Base-by-base conservation (phyloP, 2,329 filamentous ascomycete species). In the Aspergillus bombycis region DNA sequence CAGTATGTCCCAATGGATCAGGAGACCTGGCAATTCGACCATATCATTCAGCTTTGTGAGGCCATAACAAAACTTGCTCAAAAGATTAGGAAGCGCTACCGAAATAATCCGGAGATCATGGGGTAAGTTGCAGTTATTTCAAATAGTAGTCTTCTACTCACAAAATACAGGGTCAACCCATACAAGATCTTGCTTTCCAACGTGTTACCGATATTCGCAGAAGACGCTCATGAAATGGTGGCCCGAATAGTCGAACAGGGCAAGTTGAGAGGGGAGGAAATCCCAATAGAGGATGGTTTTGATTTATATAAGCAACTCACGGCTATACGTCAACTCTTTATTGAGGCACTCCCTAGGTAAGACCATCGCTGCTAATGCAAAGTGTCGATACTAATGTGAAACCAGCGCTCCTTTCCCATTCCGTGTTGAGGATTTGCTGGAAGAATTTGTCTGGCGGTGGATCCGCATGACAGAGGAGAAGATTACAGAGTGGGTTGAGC, bases 381-480 rank as follows among this genome's bases (percentile, higher is more conserved):
- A 57, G 9, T 50, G 21, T 2, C 23, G 45, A 46, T 58, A 45
- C 67, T 74, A 61, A 72, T 62, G 36, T 30, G 16, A 76, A 75
- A 30, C 10, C 82, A 88, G 64, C 38, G 60, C 63, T 43, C 86
- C 88, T 1, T 99, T 98, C 76, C 89, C 89, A 5, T 97, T 98
- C 76, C 89, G 93, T 68, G 86, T 99, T 50, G 95, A 99, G 78
- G 87, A 89, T 48, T 82, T 96, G 19, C 84, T 99, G 21, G 91
- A 94, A 65, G 90, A 92, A 41, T 99, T 98, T 76, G 95, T 98
- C 7, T 98, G 94, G 94, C 89, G 93, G 63, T 99, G 94, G 94
- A 92, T 99, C 66, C 85, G 86, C 60, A 87, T 89, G 67, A 93
- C 93, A 9, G 93, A 98, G 71, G 82, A 83, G 38, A 93, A 90